These are phyloP conservation scores for Penicillium corylophilum DNA, from an alignment of 2,329 filamentous ascomycete genomes.

Conservation along the genomic window DNA sequence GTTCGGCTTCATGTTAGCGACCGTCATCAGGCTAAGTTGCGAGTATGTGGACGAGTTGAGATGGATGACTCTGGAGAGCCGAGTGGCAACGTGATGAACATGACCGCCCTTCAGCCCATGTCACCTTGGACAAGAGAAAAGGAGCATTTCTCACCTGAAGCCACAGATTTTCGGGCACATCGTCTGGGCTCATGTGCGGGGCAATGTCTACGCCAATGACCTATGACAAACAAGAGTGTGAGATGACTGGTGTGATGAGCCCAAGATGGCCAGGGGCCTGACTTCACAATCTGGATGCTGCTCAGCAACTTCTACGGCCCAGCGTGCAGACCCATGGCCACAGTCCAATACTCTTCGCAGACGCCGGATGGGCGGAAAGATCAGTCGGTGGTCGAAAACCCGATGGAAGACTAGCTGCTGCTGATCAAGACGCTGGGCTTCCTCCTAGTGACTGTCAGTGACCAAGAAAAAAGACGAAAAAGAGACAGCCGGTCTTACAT, in stretches of 20 bases:
- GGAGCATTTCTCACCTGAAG: constrained; percentile 53
- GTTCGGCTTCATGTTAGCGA: constrained; percentile 18
- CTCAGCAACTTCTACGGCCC: constrained; percentile 68
- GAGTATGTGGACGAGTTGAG: neutral
- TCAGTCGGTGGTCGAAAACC: constrained; percentile 65
- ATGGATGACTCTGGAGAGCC: neutral
- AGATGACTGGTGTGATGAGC: constrained; percentile 9
- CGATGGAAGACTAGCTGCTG: constrained; percentile 63
- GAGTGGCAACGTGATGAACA: neutral
- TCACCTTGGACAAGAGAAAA: neutral
- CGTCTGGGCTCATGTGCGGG: constrained; percentile 66
- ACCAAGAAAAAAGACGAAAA: neutral
- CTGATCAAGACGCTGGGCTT: constrained; percentile 63
- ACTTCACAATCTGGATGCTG: constrained; percentile 66
- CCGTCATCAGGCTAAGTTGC: neutral
- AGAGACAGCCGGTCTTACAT: constrained; percentile 52
- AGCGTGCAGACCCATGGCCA: constrained; percentile 68
- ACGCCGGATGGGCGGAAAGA: constrained; percentile 65
- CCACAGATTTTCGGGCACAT: constrained; percentile 64
- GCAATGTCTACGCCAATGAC: constrained; percentile 71
- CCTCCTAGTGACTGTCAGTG: constrained; percentile 53
- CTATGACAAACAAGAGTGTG: constrained; percentile 42
- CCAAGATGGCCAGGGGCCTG: constrained; percentile 19
- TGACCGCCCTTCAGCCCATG: neutral
- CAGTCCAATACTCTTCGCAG: constrained; percentile 67